Evolutionary conservation across 352 stramenopile species (phyloP).

Genomic region (Phytophthora pseudosyringae): DNA sequence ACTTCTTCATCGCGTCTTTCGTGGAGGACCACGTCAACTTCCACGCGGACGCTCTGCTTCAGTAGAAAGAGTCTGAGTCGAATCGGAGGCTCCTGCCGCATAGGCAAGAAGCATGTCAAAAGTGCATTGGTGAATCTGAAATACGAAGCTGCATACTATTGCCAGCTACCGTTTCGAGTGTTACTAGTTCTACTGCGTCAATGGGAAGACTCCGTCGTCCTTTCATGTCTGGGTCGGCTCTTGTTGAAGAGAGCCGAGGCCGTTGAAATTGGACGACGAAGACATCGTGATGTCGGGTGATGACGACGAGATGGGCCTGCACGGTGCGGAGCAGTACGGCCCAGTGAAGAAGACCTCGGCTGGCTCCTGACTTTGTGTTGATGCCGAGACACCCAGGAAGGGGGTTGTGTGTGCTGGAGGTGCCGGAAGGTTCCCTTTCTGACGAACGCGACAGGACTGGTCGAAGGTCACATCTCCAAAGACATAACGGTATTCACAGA

Average conservation of each 20-base stretch:
- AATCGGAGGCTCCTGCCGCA: neutral
- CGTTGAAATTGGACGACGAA: constrained; percentile 28
- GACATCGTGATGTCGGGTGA: constrained; percentile 31
- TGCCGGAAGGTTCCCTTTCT: constrained; percentile 40
- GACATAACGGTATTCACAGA: constrained; percentile 85
- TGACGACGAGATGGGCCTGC: constrained; percentile 28
- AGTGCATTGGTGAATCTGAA: constrained; percentile 14
- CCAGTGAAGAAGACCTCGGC: constrained; percentile 35
- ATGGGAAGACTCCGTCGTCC: neutral
- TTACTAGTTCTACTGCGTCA: constrained; percentile 26
- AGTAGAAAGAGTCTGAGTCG: constrained; percentile 29
- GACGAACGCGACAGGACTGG: constrained; percentile 75
- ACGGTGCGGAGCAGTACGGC: constrained; percentile 57
- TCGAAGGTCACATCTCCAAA: constrained; percentile 85
- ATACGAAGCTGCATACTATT: constrained; percentile 35
- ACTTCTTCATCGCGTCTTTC: constrained; percentile 98
- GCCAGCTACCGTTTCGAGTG: constrained; percentile 21
- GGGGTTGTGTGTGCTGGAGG: constrained; percentile 12
- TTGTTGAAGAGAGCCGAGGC: constrained; percentile 40
- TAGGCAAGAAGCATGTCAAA: constrained; percentile 5
- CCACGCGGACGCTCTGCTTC: constrained; percentile 90
- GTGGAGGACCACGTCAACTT: constrained; percentile 96
- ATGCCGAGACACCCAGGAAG: constrained; percentile 42
- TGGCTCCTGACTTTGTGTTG: constrained; percentile 21
- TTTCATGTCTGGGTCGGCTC: constrained; percentile 29